These are phyloP conservation scores for Alternaria postmessia DNA, from an alignment of 2,329 filamentous ascomycete genomes.

Conservation along the genomic window DNA sequence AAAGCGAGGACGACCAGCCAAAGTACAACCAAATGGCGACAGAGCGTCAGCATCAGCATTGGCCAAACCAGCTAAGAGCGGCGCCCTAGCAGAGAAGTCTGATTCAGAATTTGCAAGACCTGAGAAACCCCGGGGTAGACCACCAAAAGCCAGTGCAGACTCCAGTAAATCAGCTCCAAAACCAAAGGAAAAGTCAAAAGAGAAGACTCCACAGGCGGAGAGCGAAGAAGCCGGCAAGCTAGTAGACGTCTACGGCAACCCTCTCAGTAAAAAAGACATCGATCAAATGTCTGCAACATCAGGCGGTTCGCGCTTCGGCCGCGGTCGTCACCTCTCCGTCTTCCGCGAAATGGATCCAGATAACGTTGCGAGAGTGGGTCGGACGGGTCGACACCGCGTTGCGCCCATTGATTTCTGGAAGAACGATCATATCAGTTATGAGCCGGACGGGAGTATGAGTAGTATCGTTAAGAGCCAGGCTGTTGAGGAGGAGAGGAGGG, in stretches of 20 bases:
- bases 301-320: slow-evolving; percentile 41
- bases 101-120: slow-evolving; percentile 40
- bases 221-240: slow-evolving; percentile 37
- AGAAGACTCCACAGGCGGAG: slow-evolving; percentile 8
- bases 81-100: slow-evolving; percentile 19
- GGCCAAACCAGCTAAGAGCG: slow-evolving; percentile 18
- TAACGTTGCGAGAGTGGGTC: slow-evolving; percentile 46
- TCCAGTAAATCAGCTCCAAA: slow-evolving; percentile 23
- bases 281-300: slow-evolving; percentile 46
- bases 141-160: slow-evolving; percentile 34
- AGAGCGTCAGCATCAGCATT: slow-evolving; percentile 14
- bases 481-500: slow-evolving; percentile 50
- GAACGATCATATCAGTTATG: slow-evolving; percentile 79
- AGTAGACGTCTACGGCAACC: slow-evolving; percentile 43
- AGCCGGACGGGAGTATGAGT: slow-evolving; percentile 71
- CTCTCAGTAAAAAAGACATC: slow-evolving; percentile 43
- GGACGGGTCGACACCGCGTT: slow-evolving; percentile 80
- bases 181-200: slow-evolving; percentile 11
- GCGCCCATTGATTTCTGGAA: slow-evolving; percentile 86
- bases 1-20: slow-evolving; percentile 37
- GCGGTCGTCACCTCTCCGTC: slow-evolving; percentile 47
- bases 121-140: slow-evolving; percentile 30
- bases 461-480: slow-evolving; percentile 80
- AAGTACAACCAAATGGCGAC: slow-evolving; percentile 23
- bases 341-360: slow-evolving; percentile 46